phyloP scores from a whole-genome alignment of 768 basidiomycete genomes.

The Gymnopilus dilepis region DNA sequence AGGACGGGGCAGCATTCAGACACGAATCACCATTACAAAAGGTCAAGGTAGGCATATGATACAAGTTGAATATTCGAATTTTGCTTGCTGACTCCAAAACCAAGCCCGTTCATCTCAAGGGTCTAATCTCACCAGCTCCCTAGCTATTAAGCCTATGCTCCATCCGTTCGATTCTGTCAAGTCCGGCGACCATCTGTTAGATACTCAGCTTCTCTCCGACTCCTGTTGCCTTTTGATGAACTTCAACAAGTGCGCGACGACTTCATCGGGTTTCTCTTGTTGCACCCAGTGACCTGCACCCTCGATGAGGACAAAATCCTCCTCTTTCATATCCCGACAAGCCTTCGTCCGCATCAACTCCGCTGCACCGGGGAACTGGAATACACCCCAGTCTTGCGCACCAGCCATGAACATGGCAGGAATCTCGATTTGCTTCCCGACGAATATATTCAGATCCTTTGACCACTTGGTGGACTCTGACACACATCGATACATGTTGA shows the following conservation, averaged over 20 bases:
- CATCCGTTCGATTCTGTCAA: no score
- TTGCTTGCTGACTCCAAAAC: no score
- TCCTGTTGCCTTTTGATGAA: slow-evolving; percentile 35
- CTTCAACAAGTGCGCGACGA: slow-evolving; percentile 43
- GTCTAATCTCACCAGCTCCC: no score
- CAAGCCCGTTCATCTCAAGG: no score
- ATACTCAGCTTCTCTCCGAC: no score
- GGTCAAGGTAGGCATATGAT: no score
- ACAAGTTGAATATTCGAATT: no score
- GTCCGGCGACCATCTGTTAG: no score
- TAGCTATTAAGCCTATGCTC: no score
- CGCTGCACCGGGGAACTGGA: slow-evolving; percentile 53
- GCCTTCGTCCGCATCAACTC: slow-evolving; percentile 48
- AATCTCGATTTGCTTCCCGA: slow-evolving; percentile 49
- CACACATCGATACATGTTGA: slow-evolving; percentile 58
- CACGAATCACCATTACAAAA: no score
- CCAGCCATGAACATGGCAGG: slow-evolving; percentile 66
- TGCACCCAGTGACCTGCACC: slow-evolving; percentile 72
- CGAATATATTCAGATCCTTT: slow-evolving; percentile 49
- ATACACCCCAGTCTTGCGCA: slow-evolving; percentile 64
- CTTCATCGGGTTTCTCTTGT: slow-evolving; percentile 54
- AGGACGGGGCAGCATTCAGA: no score
- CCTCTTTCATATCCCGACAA: slow-evolving; percentile 42
- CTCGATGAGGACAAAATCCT: slow-evolving; percentile 55
- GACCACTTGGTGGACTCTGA: slow-evolving; percentile 38